A percentile compares a stretch with the other conserved stretches of the same genome.
Conservation (phyloP, 1,284 basidiomycete species). For the Apiotrichum akiyoshidainum region DNA sequence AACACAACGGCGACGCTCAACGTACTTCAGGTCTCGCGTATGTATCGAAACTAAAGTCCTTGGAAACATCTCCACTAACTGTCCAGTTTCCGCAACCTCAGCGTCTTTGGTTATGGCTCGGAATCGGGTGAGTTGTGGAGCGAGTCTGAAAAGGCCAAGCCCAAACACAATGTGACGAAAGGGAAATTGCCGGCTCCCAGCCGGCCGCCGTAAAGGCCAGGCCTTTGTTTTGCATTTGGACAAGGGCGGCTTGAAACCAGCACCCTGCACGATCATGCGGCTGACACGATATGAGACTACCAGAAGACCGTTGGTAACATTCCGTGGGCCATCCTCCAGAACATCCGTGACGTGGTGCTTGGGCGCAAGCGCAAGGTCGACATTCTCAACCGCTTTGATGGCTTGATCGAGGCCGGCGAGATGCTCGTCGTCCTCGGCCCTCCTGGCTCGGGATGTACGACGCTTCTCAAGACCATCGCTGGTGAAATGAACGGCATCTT, state of each 20-base stretch:
- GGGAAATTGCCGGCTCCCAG: background rate
- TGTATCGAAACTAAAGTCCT: background rate
- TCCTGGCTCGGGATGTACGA: slow-evolving; percentile 63
- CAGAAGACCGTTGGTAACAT: slow-evolving; percentile 55
- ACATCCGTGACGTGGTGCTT: slow-evolving; percentile 44
- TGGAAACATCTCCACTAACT: background rate
- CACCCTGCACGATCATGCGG: background rate
- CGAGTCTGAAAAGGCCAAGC: no score
- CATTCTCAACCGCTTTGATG: slow-evolving; percentile 55
- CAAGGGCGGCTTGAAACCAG: background rate
- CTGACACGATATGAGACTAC: slow-evolving; percentile 41
- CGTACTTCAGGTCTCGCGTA: slow-evolving; percentile 53
- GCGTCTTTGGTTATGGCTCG: slow-evolving; percentile 53
- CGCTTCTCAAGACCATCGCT: slow-evolving; percentile 57
- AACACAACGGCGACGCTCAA: slow-evolving; percentile 37
- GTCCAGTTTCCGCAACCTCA: slow-evolving; percentile 47
- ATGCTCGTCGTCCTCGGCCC: slow-evolving; percentile 59
- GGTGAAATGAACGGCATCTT: slow-evolving; percentile 57
- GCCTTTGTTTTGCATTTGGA: background rate
- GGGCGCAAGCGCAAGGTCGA: slow-evolving; percentile 51
- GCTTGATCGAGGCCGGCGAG: slow-evolving; percentile 54
- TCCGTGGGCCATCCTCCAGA: slow-evolving; percentile 42
- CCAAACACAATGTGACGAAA: background rate
- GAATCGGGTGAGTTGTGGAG: slow-evolving; percentile 42
- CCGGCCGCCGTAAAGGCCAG: background rate